Conservation (phyloP, 1,284 basidiomycete species). For the Boletellus deceptivus region DNA sequence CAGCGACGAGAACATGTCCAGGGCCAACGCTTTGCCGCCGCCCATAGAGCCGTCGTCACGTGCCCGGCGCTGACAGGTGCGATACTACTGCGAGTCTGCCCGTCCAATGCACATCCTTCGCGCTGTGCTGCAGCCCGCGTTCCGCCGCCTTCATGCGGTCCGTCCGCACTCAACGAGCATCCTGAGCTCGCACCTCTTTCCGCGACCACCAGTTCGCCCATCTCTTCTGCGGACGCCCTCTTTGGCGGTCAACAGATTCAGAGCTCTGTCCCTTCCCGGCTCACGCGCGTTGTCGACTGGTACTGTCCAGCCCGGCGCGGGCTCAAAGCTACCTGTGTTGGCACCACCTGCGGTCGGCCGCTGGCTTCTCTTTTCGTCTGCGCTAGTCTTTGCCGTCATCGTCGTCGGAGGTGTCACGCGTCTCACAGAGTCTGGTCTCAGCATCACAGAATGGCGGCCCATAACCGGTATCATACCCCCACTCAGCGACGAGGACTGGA, state of each 20-base stretch:
- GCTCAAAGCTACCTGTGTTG: conserved; percentile 51
- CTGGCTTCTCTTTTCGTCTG: conserved; percentile 84
- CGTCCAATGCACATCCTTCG: conserved; percentile 23
- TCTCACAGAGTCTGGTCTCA: conserved; percentile 95
- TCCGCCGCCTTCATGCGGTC: conserved; percentile 8
- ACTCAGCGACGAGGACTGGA: conserved; percentile 76
- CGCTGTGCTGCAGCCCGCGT: conserved; percentile 18
- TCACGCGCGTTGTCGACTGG: conserved; percentile 46
- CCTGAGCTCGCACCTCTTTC: conserved; percentile 12
- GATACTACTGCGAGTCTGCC: no score
- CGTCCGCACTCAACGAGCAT: conserved; percentile 2
- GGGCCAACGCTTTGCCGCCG: not conserved
- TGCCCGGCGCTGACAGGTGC: conserved; percentile 7
- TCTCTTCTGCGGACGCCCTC: conserved; percentile 2
- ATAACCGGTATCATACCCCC: conserved; percentile 91
- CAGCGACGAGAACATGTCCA: conserved; percentile 24
- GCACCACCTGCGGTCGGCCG: conserved; percentile 74
- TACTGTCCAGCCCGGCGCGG: conserved; percentile 20
- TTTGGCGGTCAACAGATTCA: conserved; percentile 5
- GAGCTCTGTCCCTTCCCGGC: conserved; percentile 24
- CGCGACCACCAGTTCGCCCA: not conserved
- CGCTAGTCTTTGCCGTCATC: conserved; percentile 87
- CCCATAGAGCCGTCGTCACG: no score
- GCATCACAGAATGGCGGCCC: conserved; percentile 98
- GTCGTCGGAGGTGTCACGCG: conserved; percentile 96